These are phyloP conservation scores for Cardamine chenopodiifolia DNA, from an alignment of 345 rosid species.

Conservation along the genomic window DNA sequence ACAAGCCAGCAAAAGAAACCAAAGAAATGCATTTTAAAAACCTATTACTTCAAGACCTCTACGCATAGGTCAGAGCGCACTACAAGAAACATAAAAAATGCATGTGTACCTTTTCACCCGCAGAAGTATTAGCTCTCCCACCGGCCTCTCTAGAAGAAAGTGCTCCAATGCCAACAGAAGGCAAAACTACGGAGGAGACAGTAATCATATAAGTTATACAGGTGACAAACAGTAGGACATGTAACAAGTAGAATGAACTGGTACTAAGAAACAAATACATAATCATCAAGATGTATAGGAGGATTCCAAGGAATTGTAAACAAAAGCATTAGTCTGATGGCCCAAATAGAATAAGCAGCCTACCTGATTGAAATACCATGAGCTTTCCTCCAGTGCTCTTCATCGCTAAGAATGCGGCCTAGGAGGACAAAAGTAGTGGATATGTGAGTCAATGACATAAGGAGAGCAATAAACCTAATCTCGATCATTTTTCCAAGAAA, in stretches of 20 bases:
- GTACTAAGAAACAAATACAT: not conserved
- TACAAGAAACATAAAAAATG: slow-evolving; percentile 3
- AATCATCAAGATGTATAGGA: slow-evolving; percentile 2
- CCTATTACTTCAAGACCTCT: slow-evolving; percentile 11
- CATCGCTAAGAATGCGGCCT: slow-evolving; percentile 96
- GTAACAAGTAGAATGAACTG: not conserved
- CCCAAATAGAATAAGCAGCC: not conserved
- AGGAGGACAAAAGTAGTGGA: slow-evolving; percentile 25
- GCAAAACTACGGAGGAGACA: slow-evolving; percentile 61
- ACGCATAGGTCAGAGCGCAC: slow-evolving; percentile 10
- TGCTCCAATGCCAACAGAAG: slow-evolving; percentile 94
- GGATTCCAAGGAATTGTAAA: slow-evolving; percentile 4
- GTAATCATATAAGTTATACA: slow-evolving; percentile 20
- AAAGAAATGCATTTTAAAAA: slow-evolving; percentile 4
- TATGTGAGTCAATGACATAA: slow-evolving; percentile 13
- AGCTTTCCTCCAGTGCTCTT: slow-evolving; percentile 96
- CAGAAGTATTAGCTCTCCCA: slow-evolving; percentile 85
- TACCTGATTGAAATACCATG: slow-evolving; percentile 95
- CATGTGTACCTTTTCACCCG: slow-evolving; percentile 78
- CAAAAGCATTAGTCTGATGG: slow-evolving; percentile 17
- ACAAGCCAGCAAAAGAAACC: slow-evolving; percentile 9
- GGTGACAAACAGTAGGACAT: slow-evolving; percentile 2
- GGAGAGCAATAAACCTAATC: slow-evolving; percentile 9
- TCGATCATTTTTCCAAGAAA: slow-evolving; percentile 5
- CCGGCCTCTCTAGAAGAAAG: slow-evolving; percentile 96